A percentile compares a stretch with the other conserved stretches of the same genome.
Evolutionary conservation across 192 early-diverging fungal species (phyloP).

Genomic region (Backusella australiensis): DNA sequence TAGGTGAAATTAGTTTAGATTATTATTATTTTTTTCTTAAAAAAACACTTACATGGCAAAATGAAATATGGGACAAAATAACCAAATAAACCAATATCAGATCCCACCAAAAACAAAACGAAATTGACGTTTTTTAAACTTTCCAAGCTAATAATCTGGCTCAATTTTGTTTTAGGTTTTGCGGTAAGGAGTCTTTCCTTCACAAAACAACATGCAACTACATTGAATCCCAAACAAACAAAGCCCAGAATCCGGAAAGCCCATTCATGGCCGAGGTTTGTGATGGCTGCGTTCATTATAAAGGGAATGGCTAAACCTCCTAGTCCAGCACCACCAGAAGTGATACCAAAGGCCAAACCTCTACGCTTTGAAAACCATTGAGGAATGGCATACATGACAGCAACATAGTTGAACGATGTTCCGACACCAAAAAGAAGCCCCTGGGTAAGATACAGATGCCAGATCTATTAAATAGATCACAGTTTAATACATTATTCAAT

Average conservation of each 20-base stretch:
- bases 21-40: neutral
- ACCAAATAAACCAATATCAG: conserved; percentile 17
- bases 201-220: conserved; percentile 3
- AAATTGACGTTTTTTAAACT: conserved; percentile 19
- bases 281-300: conserved; percentile 53
- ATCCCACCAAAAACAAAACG: conserved; percentile 20
- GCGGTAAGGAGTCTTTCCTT: conserved; percentile 2
- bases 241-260: conserved; percentile 30
- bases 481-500: neutral
- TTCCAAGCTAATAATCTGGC: conserved; percentile 15
- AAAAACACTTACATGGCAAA: conserved; percentile 20
- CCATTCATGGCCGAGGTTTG: conserved; percentile 51
- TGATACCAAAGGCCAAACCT: conserved; percentile 53
- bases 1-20: neutral
- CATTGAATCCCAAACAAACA: conserved; percentile 4
- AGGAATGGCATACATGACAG: conserved; percentile 37
- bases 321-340: conserved; percentile 63
- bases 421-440: conserved; percentile 55
- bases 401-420: conserved; percentile 22
- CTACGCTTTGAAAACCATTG: conserved; percentile 58
- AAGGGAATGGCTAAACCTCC: conserved; percentile 67
- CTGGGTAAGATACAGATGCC: conserved; percentile 60
- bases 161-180: conserved; percentile 6
- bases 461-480: conserved; percentile 30
- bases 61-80: conserved; percentile 31